These are phyloP conservation scores for Lotus japonicus DNA, from an alignment of 306 rosid genomes.

Conservation along the genomic window DNA sequence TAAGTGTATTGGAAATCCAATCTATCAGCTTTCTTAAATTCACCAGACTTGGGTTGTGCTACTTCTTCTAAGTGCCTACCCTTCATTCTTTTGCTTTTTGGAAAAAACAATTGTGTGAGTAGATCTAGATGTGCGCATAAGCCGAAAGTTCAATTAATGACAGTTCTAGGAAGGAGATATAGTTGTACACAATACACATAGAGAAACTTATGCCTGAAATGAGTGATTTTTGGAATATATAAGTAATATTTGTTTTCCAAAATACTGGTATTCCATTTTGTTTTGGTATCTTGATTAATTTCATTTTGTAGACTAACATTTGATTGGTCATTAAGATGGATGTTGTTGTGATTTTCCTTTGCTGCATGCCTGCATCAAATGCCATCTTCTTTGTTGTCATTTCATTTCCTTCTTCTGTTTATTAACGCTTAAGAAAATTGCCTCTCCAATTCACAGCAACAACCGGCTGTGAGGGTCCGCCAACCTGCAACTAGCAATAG, in stretches of 20 bases:
- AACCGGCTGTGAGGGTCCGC: conserved; percentile 34
- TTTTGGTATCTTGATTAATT: neutral
- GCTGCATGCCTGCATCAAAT: conserved; percentile 7
- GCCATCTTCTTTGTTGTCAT: neutral
- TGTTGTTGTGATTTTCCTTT: conserved; percentile 1
- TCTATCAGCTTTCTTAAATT: neutral
- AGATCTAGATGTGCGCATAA: neutral
- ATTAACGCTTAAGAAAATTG: neutral
- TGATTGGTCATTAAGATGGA: neutral
- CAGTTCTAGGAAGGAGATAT: neutral
- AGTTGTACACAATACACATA: neutral
- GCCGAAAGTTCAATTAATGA: neutral
- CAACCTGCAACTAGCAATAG: conserved; percentile 33
- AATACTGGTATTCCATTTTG: neutral
- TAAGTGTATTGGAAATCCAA: neutral
- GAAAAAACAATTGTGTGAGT: neutral
- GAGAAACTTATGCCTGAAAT: conserved; percentile 6
- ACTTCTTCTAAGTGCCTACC: neutral
- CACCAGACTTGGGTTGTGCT: neutral
- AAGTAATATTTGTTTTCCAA: neutral
- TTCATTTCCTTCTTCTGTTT: neutral
- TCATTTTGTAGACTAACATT: neutral
- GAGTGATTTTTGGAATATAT: neutral
- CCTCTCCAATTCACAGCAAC: conserved; percentile 38
- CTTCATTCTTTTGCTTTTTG: conserved; percentile 6